Evolutionary conservation across 2,329 filamentous ascomycete genomes (phyloP).

Genomic region (Fusarium bulbicola): DNA sequence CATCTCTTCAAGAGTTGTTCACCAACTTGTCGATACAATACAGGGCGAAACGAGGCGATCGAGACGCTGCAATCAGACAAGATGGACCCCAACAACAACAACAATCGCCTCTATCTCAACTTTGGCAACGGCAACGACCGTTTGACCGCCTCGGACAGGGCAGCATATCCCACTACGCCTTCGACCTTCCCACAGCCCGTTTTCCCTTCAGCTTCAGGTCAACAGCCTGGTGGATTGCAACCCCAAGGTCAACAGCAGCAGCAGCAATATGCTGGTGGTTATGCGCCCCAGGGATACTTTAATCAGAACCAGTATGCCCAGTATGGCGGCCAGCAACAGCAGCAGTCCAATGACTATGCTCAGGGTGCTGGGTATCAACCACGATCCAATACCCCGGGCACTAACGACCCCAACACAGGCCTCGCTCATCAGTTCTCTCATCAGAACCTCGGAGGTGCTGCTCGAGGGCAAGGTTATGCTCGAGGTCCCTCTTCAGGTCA

Average conservation of each 20-base stretch:
- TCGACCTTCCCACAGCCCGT: conserved; percentile 97
- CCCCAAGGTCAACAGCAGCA: conserved; percentile 46
- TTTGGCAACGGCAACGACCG: conserved; percentile 73
- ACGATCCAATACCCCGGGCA: conserved; percentile 65
- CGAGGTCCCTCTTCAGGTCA: conserved; percentile 75
- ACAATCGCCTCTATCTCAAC: conserved; percentile 73
- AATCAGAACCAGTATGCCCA: conserved; percentile 65
- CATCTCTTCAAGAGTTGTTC: conserved; percentile 9
- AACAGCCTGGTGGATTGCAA: conserved; percentile 39
- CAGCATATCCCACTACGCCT: conserved; percentile 85
- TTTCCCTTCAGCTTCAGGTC: conserved; percentile 52
- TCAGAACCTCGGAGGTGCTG: conserved; percentile 84
- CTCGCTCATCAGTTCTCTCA: conserved; percentile 96
- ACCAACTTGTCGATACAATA: conserved; percentile 31
- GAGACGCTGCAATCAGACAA: conserved; percentile 37
- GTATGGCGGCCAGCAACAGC: conserved; percentile 50
- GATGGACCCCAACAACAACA: conserved; percentile 68
- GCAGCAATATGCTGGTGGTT: conserved; percentile 57
- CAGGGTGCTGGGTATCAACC: conserved; percentile 59
- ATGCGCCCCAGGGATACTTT: conserved; percentile 65
- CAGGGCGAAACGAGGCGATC: conserved; percentile 30
- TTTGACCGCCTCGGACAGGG: conserved; percentile 68
- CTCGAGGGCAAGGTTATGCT: conserved; percentile 74
- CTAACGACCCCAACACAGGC: conserved; percentile 87
- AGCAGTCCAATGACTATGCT: conserved; percentile 58